These are phyloP conservation scores for Narthecium ossifragum DNA, from an alignment of 106 monocot species.

Conservation along the genomic window DNA sequence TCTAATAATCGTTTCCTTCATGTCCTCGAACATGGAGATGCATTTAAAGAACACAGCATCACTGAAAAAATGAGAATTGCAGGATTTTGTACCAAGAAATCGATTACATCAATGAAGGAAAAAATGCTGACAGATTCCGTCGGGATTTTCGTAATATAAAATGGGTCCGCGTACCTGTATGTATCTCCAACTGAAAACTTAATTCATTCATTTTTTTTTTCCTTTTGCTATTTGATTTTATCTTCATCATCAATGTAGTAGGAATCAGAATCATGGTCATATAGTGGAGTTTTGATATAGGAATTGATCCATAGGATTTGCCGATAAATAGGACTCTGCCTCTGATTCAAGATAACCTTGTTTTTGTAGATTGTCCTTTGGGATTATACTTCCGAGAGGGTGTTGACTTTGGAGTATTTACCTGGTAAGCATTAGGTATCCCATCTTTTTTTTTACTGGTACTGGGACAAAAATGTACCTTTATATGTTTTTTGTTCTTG, in stretches of 20 bases:
- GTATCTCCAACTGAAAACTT: conserved; percentile 24
- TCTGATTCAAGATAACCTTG: too few species aligned
- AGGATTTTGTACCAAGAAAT: conserved; percentile 96
- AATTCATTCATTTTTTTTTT: not conserved
- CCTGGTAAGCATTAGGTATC: conserved; percentile 48
- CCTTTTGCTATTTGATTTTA: not conserved
- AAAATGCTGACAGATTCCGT: conserved; percentile 96
- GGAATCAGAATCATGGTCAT: too few species aligned
- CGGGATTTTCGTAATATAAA: conserved; percentile 97
- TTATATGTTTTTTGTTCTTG: not conserved
- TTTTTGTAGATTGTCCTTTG: conserved; percentile 66
- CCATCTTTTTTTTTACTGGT: not conserved
- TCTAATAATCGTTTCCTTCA: too few species aligned
- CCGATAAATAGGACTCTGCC: too few species aligned
- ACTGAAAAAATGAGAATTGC: too few species aligned
- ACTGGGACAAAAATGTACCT: too few species aligned
- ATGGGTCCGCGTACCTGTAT: conserved; percentile 98
- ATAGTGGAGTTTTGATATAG: too few species aligned
- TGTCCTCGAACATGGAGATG: too few species aligned
- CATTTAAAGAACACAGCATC: too few species aligned
- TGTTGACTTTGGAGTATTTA: conserved; percentile 91
- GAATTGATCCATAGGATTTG: too few species aligned
- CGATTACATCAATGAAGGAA: conserved; percentile 97
- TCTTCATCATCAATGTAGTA: too few species aligned
- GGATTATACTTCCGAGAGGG: conserved; percentile 87